Evolutionary conservation across 805 yeast genomes (phyloP), one percentile per base, ranked within the genome.

Genomic region (Candida bentonensis): DNA sequence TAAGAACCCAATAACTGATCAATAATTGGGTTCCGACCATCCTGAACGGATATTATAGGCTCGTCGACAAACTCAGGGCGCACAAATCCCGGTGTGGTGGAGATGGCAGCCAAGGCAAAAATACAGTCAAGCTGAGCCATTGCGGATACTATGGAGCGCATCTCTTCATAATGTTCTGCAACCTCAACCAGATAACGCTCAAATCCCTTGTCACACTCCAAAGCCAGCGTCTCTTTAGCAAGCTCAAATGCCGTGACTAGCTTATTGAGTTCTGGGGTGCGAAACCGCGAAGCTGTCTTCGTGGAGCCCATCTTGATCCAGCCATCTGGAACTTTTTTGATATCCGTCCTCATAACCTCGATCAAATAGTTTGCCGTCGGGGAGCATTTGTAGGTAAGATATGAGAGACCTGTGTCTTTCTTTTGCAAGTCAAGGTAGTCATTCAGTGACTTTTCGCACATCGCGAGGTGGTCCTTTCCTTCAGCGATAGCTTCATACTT

Each of bases 271-370:
- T 60, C 63, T 0, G 94, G 84, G 0, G 95, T 68, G 47, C 87
- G 66, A 59, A 76, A 88, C 46, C 97, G 64, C 2, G 86, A 73
- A 1, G 85, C 78, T 1, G 76, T 59, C 48, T 55, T 76, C 67
- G 41, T 94, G 73, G 81, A 81, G 52, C 74, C 81, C 22, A 83
- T 73, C 51, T 84, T 81, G 11, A 80, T 62, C 95, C 96, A 89
- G 43, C 74, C 76, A 2, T 64, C 52, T 0, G 97, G 97, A 1
- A 88, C 60, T 1, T 63, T 60, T 39, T 72, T 73, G 1, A 72
- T 66, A 39, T 73, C 73, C 11, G 72, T 61, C 49, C 78, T 78
- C 39, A 85, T 65, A 0, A 89, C 78, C 53, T 88, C 96, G 21
- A 92, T 70, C 41, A 88, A 63, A 54, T 79, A 82, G 2, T 85